Conservation (phyloP, 805 yeast species). For the Yarrowia porcina region DNA sequence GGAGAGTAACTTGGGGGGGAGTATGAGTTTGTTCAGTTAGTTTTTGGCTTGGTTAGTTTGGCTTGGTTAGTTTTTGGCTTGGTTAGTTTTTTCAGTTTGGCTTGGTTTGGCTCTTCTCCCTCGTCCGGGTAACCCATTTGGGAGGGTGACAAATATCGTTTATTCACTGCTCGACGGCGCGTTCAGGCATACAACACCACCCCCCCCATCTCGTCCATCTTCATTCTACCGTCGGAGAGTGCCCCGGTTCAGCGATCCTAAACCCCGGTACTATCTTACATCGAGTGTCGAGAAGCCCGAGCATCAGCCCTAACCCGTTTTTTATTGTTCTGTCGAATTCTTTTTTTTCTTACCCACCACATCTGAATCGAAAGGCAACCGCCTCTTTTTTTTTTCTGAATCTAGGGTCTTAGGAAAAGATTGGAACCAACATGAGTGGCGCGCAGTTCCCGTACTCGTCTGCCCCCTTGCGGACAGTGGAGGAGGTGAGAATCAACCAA, state of each 20-base stretch:
- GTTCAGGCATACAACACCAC: constrained; percentile 12
- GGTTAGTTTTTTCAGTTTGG: too few species aligned
- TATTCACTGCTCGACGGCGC: constrained; percentile 13
- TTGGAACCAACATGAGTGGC: constrained; percentile 38
- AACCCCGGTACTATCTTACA: background rate
- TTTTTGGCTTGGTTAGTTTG: too few species aligned
- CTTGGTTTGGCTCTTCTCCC: too few species aligned
- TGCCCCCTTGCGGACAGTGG: constrained; percentile 95
- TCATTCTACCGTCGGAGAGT: background rate
- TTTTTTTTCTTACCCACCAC: background rate
- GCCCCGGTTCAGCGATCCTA: background rate
- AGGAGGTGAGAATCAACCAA: constrained; percentile 59
- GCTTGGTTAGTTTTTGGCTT: too few species aligned
- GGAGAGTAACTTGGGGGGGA: too few species aligned
- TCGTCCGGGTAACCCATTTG: constrained; percentile 20
- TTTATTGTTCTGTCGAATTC: too few species aligned
- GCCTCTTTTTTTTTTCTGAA: background rate
- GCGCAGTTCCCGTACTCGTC: constrained; percentile 84
- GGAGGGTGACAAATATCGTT: constrained; percentile 23
- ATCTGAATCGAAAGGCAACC: constrained; percentile 7
- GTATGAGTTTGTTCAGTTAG: too few species aligned
- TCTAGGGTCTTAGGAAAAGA: constrained; percentile 20
- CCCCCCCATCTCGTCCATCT: background rate
- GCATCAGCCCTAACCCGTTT: background rate
- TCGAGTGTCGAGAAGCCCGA: constrained; percentile 2